Conservation (phyloP, 2,329 filamentous ascomycete species). For the Phialophora expanda region DNA sequence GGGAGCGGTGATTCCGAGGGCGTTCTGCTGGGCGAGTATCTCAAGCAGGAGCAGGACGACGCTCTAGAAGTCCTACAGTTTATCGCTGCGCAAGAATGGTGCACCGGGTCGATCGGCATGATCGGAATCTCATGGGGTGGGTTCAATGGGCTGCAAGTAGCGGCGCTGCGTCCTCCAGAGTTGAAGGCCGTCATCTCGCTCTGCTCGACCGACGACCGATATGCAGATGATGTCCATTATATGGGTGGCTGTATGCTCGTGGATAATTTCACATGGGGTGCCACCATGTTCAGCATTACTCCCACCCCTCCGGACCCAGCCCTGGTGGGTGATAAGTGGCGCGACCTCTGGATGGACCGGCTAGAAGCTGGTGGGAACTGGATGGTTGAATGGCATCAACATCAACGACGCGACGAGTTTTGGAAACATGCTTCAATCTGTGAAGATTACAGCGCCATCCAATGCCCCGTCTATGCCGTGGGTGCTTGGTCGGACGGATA, state of each 20-base stretch:
- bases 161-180: slow-evolving; percentile 16
- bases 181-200: slow-evolving; percentile 23
- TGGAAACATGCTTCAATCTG: neutral
- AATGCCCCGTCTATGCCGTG: neutral
- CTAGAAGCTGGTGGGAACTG: neutral
- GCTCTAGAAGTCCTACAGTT: neutral
- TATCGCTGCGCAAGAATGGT: neutral
- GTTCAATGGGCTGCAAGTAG: neutral
- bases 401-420: neutral
- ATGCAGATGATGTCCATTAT: slow-evolving; percentile 10
- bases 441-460: neutral
- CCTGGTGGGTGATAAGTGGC: neutral
- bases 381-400: neutral
- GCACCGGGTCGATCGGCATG: neutral
- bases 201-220: slow-evolving; percentile 24
- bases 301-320: neutral
- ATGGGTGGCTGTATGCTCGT: neutral
- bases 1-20: slow-evolving; percentile 26
- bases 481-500: neutral
- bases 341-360: neutral
- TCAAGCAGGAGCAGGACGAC: neutral
- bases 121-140: neutral
- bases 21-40: slow-evolving; percentile 14
- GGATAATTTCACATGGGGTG: neutral
- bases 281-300: neutral